These are phyloP conservation scores for Aureobasidium musti DNA, from an alignment of 2,329 filamentous ascomycete genomes.

Conservation along the genomic window DNA sequence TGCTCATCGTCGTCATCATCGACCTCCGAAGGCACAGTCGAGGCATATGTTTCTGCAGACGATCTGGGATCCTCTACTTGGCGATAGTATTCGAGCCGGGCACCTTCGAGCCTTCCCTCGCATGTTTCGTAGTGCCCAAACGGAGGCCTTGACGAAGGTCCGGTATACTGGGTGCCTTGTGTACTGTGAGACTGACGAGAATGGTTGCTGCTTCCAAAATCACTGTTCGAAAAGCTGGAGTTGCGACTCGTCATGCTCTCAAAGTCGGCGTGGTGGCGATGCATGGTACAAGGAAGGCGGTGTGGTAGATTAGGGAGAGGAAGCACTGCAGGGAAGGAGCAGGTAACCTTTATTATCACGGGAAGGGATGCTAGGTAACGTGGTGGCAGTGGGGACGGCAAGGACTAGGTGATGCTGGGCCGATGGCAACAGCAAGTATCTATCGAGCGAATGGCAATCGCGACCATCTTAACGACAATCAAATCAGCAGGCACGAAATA, in stretches of 20 bases:
- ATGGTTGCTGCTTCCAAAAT: constrained; percentile 31
- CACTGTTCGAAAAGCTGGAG: constrained; percentile 22
- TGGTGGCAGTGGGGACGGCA: constrained; percentile 10
- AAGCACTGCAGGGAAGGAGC: constrained; percentile 24
- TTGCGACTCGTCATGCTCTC: constrained; percentile 24
- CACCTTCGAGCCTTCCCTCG: constrained; percentile 32
- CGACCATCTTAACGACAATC: constrained; percentile 7
- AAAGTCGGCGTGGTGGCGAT: constrained; percentile 6
- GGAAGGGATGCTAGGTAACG: constrained; percentile 23
- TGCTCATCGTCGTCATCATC: constrained; percentile 60
- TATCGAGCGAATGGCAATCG: constrained; percentile 3
- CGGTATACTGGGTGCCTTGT: constrained; percentile 31
- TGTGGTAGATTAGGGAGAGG: constrained; percentile 14
- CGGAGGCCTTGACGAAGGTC: constrained; percentile 32
- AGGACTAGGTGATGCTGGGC: constrained; percentile 4
- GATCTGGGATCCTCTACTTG: constrained; percentile 50
- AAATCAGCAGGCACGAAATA: constrained; percentile 22
- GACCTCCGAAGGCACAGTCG: constrained; percentile 62
- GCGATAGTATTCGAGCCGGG: neutral
- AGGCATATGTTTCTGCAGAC: constrained; percentile 79
- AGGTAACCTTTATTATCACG: constrained; percentile 28
- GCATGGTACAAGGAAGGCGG: constrained; percentile 27
- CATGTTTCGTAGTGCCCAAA: constrained; percentile 38
- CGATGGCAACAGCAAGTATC: neutral
- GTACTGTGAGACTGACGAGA: constrained; percentile 33